Conservation (phyloP, 2,329 filamentous ascomycete genomes). For the Pezicula radicicola region DNA sequence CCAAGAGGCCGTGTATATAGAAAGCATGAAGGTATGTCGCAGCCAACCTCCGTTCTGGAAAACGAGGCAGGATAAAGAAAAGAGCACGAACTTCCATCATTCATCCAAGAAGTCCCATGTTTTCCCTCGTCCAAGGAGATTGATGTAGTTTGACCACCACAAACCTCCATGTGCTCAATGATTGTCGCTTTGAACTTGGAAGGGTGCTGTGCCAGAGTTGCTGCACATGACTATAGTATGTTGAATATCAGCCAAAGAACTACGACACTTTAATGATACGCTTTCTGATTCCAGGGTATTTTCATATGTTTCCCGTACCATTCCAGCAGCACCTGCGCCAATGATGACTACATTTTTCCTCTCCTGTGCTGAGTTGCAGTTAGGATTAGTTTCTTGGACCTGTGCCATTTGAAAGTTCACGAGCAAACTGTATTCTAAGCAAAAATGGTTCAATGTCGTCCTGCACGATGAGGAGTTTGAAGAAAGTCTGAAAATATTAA, state of each 20-base stretch:
- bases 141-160: constrained; percentile 59
- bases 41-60: too few relatives aligned
- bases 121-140: constrained; percentile 54
- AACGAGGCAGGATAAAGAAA: too few relatives aligned
- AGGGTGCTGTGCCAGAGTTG: constrained; percentile 62
- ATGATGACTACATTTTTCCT: constrained; percentile 54
- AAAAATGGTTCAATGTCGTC: too few relatives aligned
- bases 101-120: constrained; percentile 58
- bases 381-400: background rate
- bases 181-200: constrained; percentile 64
- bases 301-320: constrained; percentile 34
- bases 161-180: constrained; percentile 54
- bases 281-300: background rate
- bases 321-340: constrained; percentile 61
- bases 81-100: constrained; percentile 22
- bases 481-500: too few relatives aligned
- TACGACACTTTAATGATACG: background rate
- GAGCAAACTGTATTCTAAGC: too few relatives aligned
- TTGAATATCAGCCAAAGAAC: background rate
- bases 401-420: too few relatives aligned
- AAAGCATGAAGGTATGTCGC: too few relatives aligned
- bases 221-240: constrained; percentile 53
- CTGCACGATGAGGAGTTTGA: too few relatives aligned
- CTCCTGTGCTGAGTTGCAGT: too few relatives aligned
- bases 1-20: too few relatives aligned